Percentiles rank a stretch among this genome's conserved stretches.
Evolutionary conservation across 2,329 filamentous ascomycete genomes (phyloP).

Genomic region (Aspergillus novoparasiticus): DNA sequence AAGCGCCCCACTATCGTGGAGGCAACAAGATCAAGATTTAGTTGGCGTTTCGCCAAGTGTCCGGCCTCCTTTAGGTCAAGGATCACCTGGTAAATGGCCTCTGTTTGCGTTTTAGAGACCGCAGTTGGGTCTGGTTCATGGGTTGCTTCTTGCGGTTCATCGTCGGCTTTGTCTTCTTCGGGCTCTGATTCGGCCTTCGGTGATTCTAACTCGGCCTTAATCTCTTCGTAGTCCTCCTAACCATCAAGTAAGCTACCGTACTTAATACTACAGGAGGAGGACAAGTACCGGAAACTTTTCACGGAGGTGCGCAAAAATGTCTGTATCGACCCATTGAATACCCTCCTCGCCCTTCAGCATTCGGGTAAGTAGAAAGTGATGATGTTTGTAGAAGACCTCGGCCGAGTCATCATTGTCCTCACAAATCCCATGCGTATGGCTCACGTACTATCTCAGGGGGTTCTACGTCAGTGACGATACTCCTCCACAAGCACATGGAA

Average conservation of each 20-base stretch:
- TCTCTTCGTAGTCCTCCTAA: slow-evolving; percentile 39
- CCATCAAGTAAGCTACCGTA: neutral
- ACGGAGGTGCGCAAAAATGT: slow-evolving; percentile 47
- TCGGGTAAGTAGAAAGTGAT: slow-evolving; percentile 48
- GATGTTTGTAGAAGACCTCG: slow-evolving; percentile 50
- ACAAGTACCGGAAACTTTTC: slow-evolving; percentile 44
- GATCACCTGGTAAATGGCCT: slow-evolving; percentile 41
- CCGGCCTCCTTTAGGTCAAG: slow-evolving; percentile 43
- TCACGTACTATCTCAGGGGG: slow-evolving; percentile 38
- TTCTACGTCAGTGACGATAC: slow-evolving; percentile 6
- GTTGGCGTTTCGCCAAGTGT: slow-evolving; percentile 43
- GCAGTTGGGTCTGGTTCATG: slow-evolving; percentile 29
- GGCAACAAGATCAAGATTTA: slow-evolving; percentile 39
- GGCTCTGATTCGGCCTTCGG: slow-evolving; percentile 20
- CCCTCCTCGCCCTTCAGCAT: slow-evolving; percentile 51
- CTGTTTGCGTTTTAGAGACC: slow-evolving; percentile 37
- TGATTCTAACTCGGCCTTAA: slow-evolving; percentile 30
- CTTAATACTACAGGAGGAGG: neutral
- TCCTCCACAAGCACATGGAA: neutral
- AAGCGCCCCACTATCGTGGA: slow-evolving; percentile 37
- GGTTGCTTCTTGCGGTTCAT: slow-evolving; percentile 22
- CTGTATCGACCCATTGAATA: slow-evolving; percentile 48
- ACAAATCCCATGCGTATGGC: slow-evolving; percentile 44
- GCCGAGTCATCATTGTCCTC: slow-evolving; percentile 50
- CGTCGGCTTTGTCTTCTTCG: slow-evolving; percentile 20